phyloP scores from a whole-genome alignment of 2,329 filamentous ascomycete species.

The Claviceps africana region DNA sequence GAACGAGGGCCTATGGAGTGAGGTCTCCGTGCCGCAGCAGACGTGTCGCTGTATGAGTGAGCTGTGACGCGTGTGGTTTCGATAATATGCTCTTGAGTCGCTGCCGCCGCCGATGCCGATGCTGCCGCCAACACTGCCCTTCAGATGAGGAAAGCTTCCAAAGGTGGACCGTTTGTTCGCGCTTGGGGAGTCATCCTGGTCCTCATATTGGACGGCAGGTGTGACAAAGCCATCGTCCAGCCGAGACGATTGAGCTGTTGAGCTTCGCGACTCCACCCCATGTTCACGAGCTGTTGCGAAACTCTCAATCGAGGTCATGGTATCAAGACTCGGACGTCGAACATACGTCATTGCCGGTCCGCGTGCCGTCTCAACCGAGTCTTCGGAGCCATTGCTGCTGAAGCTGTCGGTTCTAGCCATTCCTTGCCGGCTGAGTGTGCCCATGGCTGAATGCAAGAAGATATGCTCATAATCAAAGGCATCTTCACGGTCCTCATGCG shows the following conservation, averaged over 20 bases:
- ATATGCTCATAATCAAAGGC: conserved; percentile 96
- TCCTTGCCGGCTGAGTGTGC: conserved; percentile 45
- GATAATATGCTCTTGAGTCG: conserved; percentile 11
- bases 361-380: conserved; percentile 47
- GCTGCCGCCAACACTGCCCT: conserved; percentile 8
- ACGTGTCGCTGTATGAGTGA: conserved; percentile 30
- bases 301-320: conserved; percentile 36
- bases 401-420: conserved; percentile 23
- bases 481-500: conserved; percentile 86
- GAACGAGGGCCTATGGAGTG: conserved; percentile 38
- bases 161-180: conserved; percentile 14
- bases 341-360: conserved; percentile 22
- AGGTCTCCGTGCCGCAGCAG: conserved; percentile 24
- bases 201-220: conserved; percentile 10
- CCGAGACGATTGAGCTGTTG: conserved; percentile 10
- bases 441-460: conserved; percentile 85
- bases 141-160: conserved; percentile 5
- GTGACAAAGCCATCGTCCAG: conserved; percentile 11
- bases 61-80: conserved; percentile 13
- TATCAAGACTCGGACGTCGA: conserved; percentile 33
- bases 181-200: conserved; percentile 4
- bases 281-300: conserved; percentile 45
- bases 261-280: conserved; percentile 23
- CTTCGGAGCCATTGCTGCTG: conserved; percentile 43
- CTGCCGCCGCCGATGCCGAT: conserved; percentile 9